Conservation (phyloP, 2,329 filamentous ascomycete genomes). For the Penicillium concentricum region DNA sequence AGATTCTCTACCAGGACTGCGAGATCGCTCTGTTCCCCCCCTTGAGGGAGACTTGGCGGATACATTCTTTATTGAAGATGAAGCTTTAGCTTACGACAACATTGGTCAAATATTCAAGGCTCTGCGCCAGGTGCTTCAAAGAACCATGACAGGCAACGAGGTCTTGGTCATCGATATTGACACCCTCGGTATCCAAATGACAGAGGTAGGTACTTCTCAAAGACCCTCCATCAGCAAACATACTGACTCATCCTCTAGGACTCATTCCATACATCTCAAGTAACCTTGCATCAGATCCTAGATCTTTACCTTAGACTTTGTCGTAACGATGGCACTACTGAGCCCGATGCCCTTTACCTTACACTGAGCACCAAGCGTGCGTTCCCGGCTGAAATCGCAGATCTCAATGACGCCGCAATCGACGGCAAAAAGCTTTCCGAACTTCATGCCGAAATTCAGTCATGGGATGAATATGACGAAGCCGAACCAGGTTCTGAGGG, state of each 20-base stretch:
- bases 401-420: slow-evolving; percentile 53
- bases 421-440: slow-evolving; percentile 59
- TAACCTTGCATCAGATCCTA: slow-evolving; percentile 58
- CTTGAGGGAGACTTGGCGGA: slow-evolving; percentile 53
- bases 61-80: slow-evolving; percentile 58
- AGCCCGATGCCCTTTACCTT: slow-evolving; percentile 58
- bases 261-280: slow-evolving; percentile 48
- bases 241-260: slow-evolving; percentile 45
- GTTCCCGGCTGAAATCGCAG: slow-evolving; percentile 53
- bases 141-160: slow-evolving; percentile 56
- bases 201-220: slow-evolving; percentile 52
- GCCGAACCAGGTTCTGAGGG: slow-evolving; percentile 33
- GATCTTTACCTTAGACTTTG: slow-evolving; percentile 59
- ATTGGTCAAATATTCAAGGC: slow-evolving; percentile 57
- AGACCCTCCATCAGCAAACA: neutral
- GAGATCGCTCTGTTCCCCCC: slow-evolving; percentile 61
- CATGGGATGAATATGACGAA: slow-evolving; percentile 51
- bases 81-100: slow-evolving; percentile 52
- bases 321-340: slow-evolving; percentile 56
- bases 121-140: slow-evolving; percentile 55
- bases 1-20: slow-evolving; percentile 55
- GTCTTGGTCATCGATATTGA: slow-evolving; percentile 58
- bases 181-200: slow-evolving; percentile 55
- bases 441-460: slow-evolving; percentile 44
- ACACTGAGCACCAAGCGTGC: slow-evolving; percentile 55